A percentile compares a stretch with the other conserved stretches of the same genome.
Evolutionary conservation across 768 basidiomycete species (phyloP).

Genomic region (Psilocybe cyanescens): DNA sequence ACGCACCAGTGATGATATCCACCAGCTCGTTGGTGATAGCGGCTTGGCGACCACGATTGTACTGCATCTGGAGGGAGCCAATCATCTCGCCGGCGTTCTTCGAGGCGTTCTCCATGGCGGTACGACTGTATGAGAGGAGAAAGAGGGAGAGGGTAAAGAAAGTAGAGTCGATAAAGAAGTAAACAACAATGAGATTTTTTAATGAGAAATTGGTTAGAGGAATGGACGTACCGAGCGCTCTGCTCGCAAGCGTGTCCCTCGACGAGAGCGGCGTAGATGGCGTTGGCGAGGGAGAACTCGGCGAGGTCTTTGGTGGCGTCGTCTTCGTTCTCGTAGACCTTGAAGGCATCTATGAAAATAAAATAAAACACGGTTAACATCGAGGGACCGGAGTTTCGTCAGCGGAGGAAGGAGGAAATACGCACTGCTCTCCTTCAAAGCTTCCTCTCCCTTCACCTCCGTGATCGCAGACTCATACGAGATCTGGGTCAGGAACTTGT

Average conservation of each 20-base stretch:
- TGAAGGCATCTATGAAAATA: slow-evolving; percentile 77
- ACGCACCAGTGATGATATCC: slow-evolving; percentile 87
- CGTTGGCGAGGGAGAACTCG: slow-evolving; percentile 96
- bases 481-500: slow-evolving; percentile 87
- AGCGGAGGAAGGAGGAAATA: slow-evolving; percentile 19
- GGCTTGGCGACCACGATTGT: slow-evolving; percentile 98
- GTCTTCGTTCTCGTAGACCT: slow-evolving; percentile 97
- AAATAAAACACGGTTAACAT: not conserved
- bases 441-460: slow-evolving; percentile 81
- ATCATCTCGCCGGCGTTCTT: slow-evolving; percentile 99
- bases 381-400: not conserved
- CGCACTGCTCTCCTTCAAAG: slow-evolving; percentile 81
- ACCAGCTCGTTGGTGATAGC: slow-evolving; percentile 96
- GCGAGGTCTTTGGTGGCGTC: slow-evolving; percentile 92
- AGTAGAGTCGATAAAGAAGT: too few species aligned
- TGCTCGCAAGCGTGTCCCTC: slow-evolving; percentile 97
- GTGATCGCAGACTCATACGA: slow-evolving; percentile 82
- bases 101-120: slow-evolving; percentile 99
- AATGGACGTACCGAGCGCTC: slow-evolving; percentile 71
- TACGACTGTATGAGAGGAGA: slow-evolving; percentile 59
- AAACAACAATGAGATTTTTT: not conserved
- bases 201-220: not conserved
- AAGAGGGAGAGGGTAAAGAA: slow-evolving; percentile 5
- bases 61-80: slow-evolving; percentile 82
- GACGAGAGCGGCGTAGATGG: slow-evolving; percentile 90